Conservation (phyloP, 169 alveolate genomes). For the Plasmodium billcollinsi region DNA sequence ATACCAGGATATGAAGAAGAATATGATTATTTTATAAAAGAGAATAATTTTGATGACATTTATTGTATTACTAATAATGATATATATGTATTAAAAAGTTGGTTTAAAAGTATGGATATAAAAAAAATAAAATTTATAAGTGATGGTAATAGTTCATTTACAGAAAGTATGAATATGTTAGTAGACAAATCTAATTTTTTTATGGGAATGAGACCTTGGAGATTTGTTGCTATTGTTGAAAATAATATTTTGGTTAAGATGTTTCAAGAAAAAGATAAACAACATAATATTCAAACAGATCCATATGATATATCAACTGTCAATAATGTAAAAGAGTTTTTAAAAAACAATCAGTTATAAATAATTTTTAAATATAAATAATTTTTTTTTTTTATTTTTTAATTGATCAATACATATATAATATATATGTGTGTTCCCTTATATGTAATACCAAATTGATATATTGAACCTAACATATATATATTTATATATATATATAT, state of each 20-base stretch:
- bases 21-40: slow-evolving; percentile 75
- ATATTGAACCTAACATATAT: too few species aligned
- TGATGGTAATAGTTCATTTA: slow-evolving; percentile 81
- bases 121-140: slow-evolving; percentile 78
- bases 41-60: slow-evolving; percentile 79
- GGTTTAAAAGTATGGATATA: slow-evolving; percentile 77
- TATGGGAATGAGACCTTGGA: slow-evolving; percentile 85
- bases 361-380: background rate
- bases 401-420: too few species aligned
- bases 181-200: slow-evolving; percentile 81
- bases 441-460: too few species aligned
- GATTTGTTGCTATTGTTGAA: slow-evolving; percentile 80
- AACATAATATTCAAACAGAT: slow-evolving; percentile 79
- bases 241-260: slow-evolving; percentile 79
- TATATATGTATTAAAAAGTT: slow-evolving; percentile 81
- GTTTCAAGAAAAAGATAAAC: slow-evolving; percentile 78
- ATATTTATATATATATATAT: too few species aligned
- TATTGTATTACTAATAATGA: slow-evolving; percentile 84
- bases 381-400: background rate
- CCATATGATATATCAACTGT: slow-evolving; percentile 80
- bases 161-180: slow-evolving; percentile 82
- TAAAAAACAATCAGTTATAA: slow-evolving; percentile 51
- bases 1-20: slow-evolving; percentile 80
- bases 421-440: too few species aligned
- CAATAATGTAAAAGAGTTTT: slow-evolving; percentile 72